Evolutionary conservation across 495 filamentous ascomycete species (phyloP), one percentile per base, ranked within the genome.

Genomic region (Daldinia caldariorum): DNA sequence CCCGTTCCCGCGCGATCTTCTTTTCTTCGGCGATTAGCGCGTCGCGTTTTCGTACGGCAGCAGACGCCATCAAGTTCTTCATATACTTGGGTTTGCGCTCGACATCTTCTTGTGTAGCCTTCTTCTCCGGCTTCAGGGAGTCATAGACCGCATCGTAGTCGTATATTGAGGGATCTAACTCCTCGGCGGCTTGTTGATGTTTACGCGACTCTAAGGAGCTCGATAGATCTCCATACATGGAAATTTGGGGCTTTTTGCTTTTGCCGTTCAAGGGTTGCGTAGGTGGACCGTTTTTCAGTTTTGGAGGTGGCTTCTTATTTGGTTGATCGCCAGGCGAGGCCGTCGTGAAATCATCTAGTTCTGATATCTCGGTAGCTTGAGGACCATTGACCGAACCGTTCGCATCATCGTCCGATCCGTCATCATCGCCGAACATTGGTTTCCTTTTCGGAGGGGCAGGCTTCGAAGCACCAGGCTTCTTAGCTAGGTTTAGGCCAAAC

Each of bases 41-140:
- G 79, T 97, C 95, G 29, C 93, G 91, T 79, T 97, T 97, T 34
- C 96, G 89, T 34, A 93, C 78, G 63, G 94, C 92, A 1, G 95
- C 93, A 1, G 93, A 92, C 12, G 89, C 87, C 20, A 97, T 80
- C 26, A 99, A 79, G 50, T 87, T 87, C 47, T 83, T 83, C 89
- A 99, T 97, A 77, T 98, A 97, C 66, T 90, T 90, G 0, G 94
- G 93, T 58, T 84, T 84, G 49, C 88, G 81, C 57, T 89, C 83
- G 3, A 57, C 59, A 13, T 79, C 75, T 26, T 81, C 73, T 12
- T 81, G 79, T 1, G 79, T 69, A 14, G 63, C 62, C 61, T 77
- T 78, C 54, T 78, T 79, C 45, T 83, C 74, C 3, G 81, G 83
- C 54, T 86, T 84, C 56, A 89, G 79, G 7, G 88, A 88, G 65